A percentile compares a stretch with the other conserved stretches of the same genome.
phyloP scores from a whole-genome alignment of 1,139 yeast genomes.

The Candida tunisiensis region DNA sequence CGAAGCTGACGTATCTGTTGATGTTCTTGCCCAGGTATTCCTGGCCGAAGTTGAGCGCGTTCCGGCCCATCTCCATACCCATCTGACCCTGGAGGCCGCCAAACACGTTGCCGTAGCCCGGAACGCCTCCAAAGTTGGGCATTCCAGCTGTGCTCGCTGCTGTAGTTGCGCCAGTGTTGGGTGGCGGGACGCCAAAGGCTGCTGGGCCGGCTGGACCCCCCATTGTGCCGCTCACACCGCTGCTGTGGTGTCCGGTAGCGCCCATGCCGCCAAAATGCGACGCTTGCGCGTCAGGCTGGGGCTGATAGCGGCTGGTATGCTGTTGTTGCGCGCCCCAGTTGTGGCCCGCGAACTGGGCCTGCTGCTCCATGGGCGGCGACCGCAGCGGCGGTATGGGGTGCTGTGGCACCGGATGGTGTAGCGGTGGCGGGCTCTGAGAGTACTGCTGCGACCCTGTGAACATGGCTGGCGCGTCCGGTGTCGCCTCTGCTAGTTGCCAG shows the following conservation, averaged over 20 bases:
- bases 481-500: too few relatives aligned
- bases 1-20: conserved; percentile 25
- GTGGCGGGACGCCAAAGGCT: conserved; percentile 4
- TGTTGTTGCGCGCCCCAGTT: conserved; percentile 2
- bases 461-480: too few relatives aligned
- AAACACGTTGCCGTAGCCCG: conserved; percentile 27
- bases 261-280: conserved; percentile 3
- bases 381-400: conserved; percentile 25
- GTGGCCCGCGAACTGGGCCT: conserved; percentile 2
- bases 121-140: conserved; percentile 4
- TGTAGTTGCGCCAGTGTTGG: not conserved
- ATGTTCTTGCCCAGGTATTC: conserved; percentile 62
- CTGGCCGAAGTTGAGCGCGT: conserved; percentile 55
- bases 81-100: conserved; percentile 70
- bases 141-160: conserved; percentile 2
- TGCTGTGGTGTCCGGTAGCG: conserved; percentile 4
- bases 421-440: conserved; percentile 16
- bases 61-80: conserved; percentile 81
- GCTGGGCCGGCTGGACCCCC: conserved; percentile 1
- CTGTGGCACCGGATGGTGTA: conserved; percentile 30
- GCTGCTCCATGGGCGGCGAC: conserved; percentile 13
- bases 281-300: conserved; percentile 3
- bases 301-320: conserved; percentile 5
- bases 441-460: too few relatives aligned
- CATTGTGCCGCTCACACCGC: conserved; percentile 4